Conservation (phyloP, 2,329 filamentous ascomycete genomes). For the Aspergillus sp. region DNA sequence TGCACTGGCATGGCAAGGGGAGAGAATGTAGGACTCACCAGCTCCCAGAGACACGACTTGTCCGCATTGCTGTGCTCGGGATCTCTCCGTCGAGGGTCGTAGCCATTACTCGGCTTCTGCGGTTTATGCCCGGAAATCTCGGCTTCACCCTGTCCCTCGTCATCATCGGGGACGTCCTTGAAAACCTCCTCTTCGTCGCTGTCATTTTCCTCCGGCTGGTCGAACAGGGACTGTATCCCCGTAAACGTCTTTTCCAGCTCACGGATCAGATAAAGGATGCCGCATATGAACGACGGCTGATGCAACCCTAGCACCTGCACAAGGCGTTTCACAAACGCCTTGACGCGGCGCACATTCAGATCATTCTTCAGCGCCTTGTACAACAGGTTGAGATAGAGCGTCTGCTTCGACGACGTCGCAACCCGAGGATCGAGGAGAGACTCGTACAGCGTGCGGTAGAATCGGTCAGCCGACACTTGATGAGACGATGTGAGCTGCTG, state of each 20-base stretch:
- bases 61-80: slow-evolving; percentile 92
- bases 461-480: slow-evolving; percentile 75
- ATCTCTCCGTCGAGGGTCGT: slow-evolving; percentile 84
- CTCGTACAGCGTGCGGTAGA: slow-evolving; percentile 93
- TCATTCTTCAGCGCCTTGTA: slow-evolving; percentile 84
- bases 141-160: slow-evolving; percentile 21
- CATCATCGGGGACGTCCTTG: slow-evolving; percentile 53
- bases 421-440: slow-evolving; percentile 85
- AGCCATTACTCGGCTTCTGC: slow-evolving; percentile 36
- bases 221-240: slow-evolving; percentile 66
- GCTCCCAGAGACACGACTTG: slow-evolving; percentile 83
- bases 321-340: slow-evolving; percentile 91
- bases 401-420: slow-evolving; percentile 83
- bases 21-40: slow-evolving; percentile 44
- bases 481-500: slow-evolving; percentile 80
- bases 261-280: slow-evolving; percentile 78
- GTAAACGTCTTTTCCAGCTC: slow-evolving; percentile 74
- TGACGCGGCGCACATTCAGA: slow-evolving; percentile 79
- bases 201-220: slow-evolving; percentile 68
- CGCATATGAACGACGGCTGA: slow-evolving; percentile 85
- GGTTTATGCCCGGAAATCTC: slow-evolving; percentile 17
- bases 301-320: slow-evolving; percentile 80
- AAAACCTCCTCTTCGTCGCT: slow-evolving; percentile 62
- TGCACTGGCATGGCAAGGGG: not conserved
- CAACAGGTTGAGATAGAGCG: slow-evolving; percentile 85